Conservation (phyloP, 1,139 yeast genomes). For the Taiozyma sp. region DNA sequence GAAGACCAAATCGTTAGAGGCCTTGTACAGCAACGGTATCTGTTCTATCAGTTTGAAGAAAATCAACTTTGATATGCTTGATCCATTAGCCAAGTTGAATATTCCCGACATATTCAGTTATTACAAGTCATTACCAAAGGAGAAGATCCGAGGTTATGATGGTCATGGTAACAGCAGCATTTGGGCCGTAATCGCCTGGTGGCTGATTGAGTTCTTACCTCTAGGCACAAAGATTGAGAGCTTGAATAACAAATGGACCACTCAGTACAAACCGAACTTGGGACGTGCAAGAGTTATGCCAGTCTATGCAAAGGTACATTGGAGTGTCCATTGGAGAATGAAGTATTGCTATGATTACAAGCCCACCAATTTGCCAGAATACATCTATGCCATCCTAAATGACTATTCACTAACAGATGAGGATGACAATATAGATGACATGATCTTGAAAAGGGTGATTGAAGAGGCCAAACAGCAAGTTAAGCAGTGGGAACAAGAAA, state of each 20-base stretch:
- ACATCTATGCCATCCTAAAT: slow-evolving; percentile 22
- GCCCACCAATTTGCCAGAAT: slow-evolving; percentile 40
- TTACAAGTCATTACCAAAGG: slow-evolving; percentile 12
- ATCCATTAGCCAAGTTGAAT: background rate
- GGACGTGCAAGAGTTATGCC: slow-evolving; percentile 49
- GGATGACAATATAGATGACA: slow-evolving; percentile 11
- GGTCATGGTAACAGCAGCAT: slow-evolving; percentile 31
- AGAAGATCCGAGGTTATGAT: slow-evolving; percentile 25
- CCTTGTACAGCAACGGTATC: slow-evolving; percentile 13
- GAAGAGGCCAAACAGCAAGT: slow-evolving; percentile 26
- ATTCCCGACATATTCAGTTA: slow-evolving; percentile 9
- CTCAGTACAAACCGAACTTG: slow-evolving; percentile 44
- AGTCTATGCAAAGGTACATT: slow-evolving; percentile 41
- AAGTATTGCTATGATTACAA: slow-evolving; percentile 39
- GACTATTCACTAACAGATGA: slow-evolving; percentile 9
- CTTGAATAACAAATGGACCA: slow-evolving; percentile 40
- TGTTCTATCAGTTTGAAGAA: slow-evolving; percentile 13
- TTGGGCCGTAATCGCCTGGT: slow-evolving; percentile 37
- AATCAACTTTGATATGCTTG: slow-evolving; percentile 8
- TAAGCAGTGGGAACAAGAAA: slow-evolving; percentile 24
- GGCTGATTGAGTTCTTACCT: slow-evolving; percentile 57
- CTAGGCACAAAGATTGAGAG: slow-evolving; percentile 45
- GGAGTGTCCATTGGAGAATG: slow-evolving; percentile 57
- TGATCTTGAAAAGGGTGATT: slow-evolving; percentile 9
- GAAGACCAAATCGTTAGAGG: slow-evolving; percentile 5